These are phyloP conservation scores for Phytophthora multivora DNA, from an alignment of 352 stramenopile species.

Conservation along the genomic window DNA sequence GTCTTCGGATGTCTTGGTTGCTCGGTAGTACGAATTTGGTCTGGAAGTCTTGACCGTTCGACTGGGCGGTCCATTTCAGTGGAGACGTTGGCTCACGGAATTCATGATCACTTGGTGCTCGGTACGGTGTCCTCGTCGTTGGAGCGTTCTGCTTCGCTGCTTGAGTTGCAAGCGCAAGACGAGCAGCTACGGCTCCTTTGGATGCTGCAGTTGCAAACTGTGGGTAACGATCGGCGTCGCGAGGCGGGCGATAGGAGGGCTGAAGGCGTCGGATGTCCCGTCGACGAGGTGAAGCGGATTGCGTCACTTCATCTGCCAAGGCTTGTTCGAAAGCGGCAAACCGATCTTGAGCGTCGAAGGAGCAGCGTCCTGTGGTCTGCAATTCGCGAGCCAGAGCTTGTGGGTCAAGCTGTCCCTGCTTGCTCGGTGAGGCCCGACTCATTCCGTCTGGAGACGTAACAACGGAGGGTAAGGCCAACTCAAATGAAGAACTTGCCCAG, in stretches of 20 bases:
- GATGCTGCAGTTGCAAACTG: slow-evolving; percentile 38
- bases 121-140: slow-evolving; percentile 50
- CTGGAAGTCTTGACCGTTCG: slow-evolving; percentile 54
- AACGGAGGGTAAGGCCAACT: neutral
- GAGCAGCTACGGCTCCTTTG: slow-evolving; percentile 34
- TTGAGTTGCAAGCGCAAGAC: slow-evolving; percentile 27
- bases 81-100: slow-evolving; percentile 46
- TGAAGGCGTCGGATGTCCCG: slow-evolving; percentile 27
- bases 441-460: slow-evolving; percentile 5
- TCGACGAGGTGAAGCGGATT: slow-evolving; percentile 14
- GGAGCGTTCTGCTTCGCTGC: slow-evolving; percentile 53
- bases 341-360: slow-evolving; percentile 40
- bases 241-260: slow-evolving; percentile 29
- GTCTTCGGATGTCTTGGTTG: slow-evolving; percentile 66
- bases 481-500: neutral
- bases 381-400: slow-evolving; percentile 19
- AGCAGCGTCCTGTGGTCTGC: slow-evolving; percentile 43
- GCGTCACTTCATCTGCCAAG: slow-evolving; percentile 15
- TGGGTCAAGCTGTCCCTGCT: slow-evolving; percentile 15
- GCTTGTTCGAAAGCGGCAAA: slow-evolving; percentile 38
- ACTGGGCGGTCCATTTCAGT: slow-evolving; percentile 21
- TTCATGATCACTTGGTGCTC: slow-evolving; percentile 44
- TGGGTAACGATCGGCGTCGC: slow-evolving; percentile 25
- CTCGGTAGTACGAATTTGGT: slow-evolving; percentile 69
- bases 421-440: slow-evolving; percentile 5